Conservation (phyloP, 2,329 filamentous ascomycete species). For the Akanthomyces dipterigenus region DNA sequence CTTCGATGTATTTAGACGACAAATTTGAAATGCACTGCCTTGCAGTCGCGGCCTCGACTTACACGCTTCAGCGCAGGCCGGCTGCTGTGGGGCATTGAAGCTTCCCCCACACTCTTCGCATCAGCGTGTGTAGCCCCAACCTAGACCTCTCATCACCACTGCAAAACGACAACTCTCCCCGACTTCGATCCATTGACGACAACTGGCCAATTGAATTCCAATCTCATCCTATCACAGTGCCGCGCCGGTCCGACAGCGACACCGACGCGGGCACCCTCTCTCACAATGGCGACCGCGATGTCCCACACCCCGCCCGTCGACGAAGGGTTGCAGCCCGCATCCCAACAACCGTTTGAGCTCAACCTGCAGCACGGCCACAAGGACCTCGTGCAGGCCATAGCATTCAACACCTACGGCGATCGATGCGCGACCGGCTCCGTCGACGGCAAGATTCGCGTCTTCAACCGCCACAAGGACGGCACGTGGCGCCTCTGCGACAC, state of each 20-base stretch:
- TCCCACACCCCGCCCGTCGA: constrained; percentile 36
- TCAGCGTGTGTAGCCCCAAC: neutral
- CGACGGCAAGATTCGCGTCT: constrained; percentile 88
- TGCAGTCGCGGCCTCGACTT: too few relatives aligned
- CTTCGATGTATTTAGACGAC: too few relatives aligned
- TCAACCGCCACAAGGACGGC: constrained; percentile 73
- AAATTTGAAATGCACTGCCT: too few relatives aligned
- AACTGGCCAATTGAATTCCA: neutral
- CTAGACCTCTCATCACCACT: neutral
- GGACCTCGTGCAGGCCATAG: constrained; percentile 75
- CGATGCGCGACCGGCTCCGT: constrained; percentile 87
- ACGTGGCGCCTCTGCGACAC: constrained; percentile 77
- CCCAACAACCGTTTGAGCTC: constrained; percentile 42
- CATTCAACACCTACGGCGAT: constrained; percentile 89
- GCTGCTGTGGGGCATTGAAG: neutral
- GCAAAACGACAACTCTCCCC: neutral
- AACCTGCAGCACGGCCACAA: constrained; percentile 69
- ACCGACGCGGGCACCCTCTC: neutral
- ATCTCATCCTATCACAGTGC: too few relatives aligned
- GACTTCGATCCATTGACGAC: neutral
- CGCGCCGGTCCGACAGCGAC: too few relatives aligned
- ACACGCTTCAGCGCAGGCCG: too few relatives aligned
- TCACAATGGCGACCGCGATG: constrained; percentile 24
- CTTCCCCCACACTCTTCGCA: neutral
- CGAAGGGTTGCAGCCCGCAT: neutral